Evolutionary conservation across 2,329 filamentous ascomycete genomes (phyloP).

Genomic region (Botryotinia convoluta): DNA sequence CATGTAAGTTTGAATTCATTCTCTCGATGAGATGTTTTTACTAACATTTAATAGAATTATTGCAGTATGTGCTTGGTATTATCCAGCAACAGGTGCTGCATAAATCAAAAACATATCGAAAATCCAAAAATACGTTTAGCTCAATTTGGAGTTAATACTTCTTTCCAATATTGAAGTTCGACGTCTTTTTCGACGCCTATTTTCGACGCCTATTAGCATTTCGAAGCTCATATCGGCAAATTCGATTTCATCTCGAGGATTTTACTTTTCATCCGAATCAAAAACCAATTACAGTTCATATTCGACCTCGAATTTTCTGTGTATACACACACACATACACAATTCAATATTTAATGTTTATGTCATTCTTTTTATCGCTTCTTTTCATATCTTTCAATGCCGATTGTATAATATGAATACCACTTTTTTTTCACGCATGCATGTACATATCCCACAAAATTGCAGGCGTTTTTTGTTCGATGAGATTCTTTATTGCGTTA

Average conservation of each 20-base stretch:
- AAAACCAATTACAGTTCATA: neutral
- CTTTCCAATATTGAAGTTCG: neutral
- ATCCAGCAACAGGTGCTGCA: conserved; percentile 15
- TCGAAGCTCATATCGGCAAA: neutral
- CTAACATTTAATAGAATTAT: conserved; percentile 23
- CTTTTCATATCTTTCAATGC: neutral
- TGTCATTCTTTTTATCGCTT: neutral
- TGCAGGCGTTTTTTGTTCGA: neutral
- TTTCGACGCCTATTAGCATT: neutral
- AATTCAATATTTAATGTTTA: conserved; percentile 11
- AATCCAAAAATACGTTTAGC: neutral
- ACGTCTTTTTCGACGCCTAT: neutral
- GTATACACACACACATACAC: neutral
- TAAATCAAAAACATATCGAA: neutral
- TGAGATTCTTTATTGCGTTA: neutral
- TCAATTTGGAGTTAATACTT: neutral
- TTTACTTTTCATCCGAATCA: neutral
- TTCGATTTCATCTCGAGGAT: neutral
- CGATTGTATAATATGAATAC: conserved; percentile 5
- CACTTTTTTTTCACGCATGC: neutral
- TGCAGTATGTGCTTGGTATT: conserved; percentile 30
- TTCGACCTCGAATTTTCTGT: neutral
- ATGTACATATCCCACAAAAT: conserved; percentile 7
- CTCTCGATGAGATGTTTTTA: neutral
- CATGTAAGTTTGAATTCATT: conserved; percentile 28